Conservation (phyloP, 495 filamentous ascomycete species). For the Penicillium samsonianum region DNA sequence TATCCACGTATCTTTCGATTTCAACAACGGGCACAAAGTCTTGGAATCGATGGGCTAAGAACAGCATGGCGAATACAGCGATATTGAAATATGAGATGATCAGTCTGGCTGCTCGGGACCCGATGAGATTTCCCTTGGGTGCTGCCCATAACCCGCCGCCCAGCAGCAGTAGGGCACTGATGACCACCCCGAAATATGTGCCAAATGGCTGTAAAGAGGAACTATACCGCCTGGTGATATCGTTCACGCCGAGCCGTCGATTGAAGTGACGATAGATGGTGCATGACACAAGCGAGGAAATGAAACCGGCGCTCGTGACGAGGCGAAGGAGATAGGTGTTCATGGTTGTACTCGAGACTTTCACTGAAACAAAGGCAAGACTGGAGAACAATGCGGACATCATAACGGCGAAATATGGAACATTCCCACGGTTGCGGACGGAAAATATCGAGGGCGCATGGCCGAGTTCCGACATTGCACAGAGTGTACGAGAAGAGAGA, state of each 20-base stretch:
- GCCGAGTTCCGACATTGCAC: slow-evolving; percentile 48
- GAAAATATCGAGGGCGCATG: slow-evolving; percentile 48
- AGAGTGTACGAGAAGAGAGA: slow-evolving; percentile 54
- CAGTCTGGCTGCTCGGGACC: slow-evolving; percentile 44
- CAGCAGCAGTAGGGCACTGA: slow-evolving; percentile 50
- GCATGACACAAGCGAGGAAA: slow-evolving; percentile 60
- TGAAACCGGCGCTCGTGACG: slow-evolving; percentile 60
- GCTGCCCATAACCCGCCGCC: slow-evolving; percentile 58
- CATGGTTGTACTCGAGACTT: slow-evolving; percentile 31
- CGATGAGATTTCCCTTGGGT: slow-evolving; percentile 43
- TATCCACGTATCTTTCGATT: slow-evolving; percentile 6
- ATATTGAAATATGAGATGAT: slow-evolving; percentile 63
- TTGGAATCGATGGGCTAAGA: slow-evolving; percentile 20
- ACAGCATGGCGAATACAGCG: slow-evolving; percentile 54
- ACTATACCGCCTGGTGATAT: slow-evolving; percentile 42
- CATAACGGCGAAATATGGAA: slow-evolving; percentile 49
- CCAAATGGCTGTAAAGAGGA: slow-evolving; percentile 54
- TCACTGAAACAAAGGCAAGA: slow-evolving; percentile 40
- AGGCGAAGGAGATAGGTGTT: slow-evolving; percentile 58
- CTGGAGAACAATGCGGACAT: slow-evolving; percentile 41
- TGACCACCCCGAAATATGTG: slow-evolving; percentile 49
- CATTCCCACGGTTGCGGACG: slow-evolving; percentile 43
- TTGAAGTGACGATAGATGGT: slow-evolving; percentile 59
- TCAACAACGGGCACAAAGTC: slow-evolving; percentile 9
- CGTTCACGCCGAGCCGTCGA: slow-evolving; percentile 44